A percentile compares a stretch with the other conserved stretches of the same genome.
Evolutionary conservation across 1,284 basidiomycete genomes (phyloP).

Genomic region (Ganoderma sp.): DNA sequence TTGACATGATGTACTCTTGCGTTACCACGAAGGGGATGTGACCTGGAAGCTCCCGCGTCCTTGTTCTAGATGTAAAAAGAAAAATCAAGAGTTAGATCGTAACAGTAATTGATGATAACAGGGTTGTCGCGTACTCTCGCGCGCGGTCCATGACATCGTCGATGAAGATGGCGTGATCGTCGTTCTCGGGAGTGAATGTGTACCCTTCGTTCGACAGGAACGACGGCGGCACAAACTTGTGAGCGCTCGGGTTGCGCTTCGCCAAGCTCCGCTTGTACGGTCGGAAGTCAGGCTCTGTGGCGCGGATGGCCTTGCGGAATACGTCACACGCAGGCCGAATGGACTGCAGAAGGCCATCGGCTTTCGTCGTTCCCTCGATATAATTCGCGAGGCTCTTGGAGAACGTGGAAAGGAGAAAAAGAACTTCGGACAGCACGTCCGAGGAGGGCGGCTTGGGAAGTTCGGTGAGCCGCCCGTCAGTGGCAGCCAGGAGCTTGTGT

Average conservation of each 20-base stretch:
- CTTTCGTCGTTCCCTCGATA: constrained; percentile 57
- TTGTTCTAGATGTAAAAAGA: constrained; percentile 49
- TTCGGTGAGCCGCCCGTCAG: constrained; percentile 42
- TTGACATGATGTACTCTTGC: constrained; percentile 50
- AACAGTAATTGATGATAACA: neutral
- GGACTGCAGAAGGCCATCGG: constrained; percentile 57
- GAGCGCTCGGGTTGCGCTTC: constrained; percentile 4
- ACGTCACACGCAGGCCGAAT: constrained; percentile 55
- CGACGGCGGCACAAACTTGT: constrained; percentile 27
- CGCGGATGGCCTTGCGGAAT: constrained; percentile 55
- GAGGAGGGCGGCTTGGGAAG: constrained; percentile 60
- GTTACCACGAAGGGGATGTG: constrained; percentile 70
- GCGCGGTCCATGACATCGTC: constrained; percentile 61
- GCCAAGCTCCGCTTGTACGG: constrained; percentile 37
- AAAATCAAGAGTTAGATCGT: neutral
- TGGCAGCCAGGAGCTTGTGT: constrained; percentile 49
- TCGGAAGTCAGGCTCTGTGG: constrained; percentile 58
- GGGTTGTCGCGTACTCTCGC: constrained; percentile 46
- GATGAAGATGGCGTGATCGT: constrained; percentile 50
- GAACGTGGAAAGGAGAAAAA: constrained; percentile 53
- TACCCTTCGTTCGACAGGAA: constrained; percentile 53
- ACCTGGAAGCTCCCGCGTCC: constrained; percentile 71
- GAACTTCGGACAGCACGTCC: constrained; percentile 62
- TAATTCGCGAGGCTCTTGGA: constrained; percentile 50
- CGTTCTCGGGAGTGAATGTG: constrained; percentile 20